Conservation (phyloP, 805 yeast species). For the Candida palmyrensis region DNA sequence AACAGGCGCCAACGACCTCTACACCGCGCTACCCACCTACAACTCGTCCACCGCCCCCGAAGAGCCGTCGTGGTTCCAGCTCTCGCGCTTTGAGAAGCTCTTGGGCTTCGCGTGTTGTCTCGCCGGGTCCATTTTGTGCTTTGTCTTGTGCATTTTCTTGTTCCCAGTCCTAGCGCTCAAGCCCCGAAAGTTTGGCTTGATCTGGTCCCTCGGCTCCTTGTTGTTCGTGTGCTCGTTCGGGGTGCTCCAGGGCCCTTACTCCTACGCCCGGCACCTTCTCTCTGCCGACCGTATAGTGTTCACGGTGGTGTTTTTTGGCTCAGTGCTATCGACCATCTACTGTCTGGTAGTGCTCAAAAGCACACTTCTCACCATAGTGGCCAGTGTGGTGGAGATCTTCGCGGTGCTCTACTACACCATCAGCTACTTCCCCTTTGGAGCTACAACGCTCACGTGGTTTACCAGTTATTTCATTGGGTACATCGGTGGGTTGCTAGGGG, state of each 20-base stretch:
- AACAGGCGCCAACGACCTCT: slow-evolving; percentile 49
- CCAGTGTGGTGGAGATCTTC: slow-evolving; percentile 71
- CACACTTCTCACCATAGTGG: slow-evolving; percentile 69
- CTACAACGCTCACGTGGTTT: slow-evolving; percentile 59
- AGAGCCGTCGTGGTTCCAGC: slow-evolving; percentile 74
- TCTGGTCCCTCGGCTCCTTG: slow-evolving; percentile 90
- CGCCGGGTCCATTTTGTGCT: slow-evolving; percentile 73
- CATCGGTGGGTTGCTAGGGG: slow-evolving; percentile 45
- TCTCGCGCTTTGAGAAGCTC: slow-evolving; percentile 76
- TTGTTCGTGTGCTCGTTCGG: slow-evolving; percentile 88
- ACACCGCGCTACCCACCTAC: slow-evolving; percentile 60
- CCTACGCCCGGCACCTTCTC: slow-evolving; percentile 66
- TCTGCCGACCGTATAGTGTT: slow-evolving; percentile 77
- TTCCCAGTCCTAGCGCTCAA: slow-evolving; percentile 86
- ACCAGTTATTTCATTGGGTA: slow-evolving; percentile 40
- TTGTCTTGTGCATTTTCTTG: slow-evolving; percentile 72
- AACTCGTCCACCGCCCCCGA: slow-evolving; percentile 34
- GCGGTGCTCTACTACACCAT: slow-evolving; percentile 88
- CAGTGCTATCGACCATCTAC: slow-evolving; percentile 73
- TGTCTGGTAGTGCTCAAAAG: slow-evolving; percentile 64
- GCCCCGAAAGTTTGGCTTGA: slow-evolving; percentile 84
- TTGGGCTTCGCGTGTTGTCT: slow-evolving; percentile 74
- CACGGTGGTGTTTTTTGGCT: slow-evolving; percentile 73
- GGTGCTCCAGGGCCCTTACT: slow-evolving; percentile 86
- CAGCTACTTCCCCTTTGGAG: slow-evolving; percentile 95